Evolutionary conservation across 2,329 filamentous ascomycete genomes (phyloP).

Genomic region (Penicillium sp.): DNA sequence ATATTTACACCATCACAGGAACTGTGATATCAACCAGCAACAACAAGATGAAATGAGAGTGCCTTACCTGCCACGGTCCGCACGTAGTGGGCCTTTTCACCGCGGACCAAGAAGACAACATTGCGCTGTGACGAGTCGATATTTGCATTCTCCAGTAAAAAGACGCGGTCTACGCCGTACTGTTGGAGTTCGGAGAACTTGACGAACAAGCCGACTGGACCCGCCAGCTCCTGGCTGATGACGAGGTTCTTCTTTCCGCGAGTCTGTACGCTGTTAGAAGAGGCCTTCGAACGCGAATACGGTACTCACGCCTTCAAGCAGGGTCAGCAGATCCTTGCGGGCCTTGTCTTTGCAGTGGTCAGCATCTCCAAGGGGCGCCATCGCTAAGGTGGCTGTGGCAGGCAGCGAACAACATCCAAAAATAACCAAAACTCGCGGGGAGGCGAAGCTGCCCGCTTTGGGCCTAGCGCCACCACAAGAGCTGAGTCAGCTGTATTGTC

Average conservation of each 20-base stretch:
- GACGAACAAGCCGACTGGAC: slow-evolving; percentile 85
- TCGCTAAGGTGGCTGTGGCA: slow-evolving; percentile 21
- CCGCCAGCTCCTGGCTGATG: slow-evolving; percentile 86
- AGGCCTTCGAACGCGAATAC: slow-evolving; percentile 18
- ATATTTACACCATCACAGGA: background rate
- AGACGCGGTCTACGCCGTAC: slow-evolving; percentile 97
- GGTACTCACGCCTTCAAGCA: slow-evolving; percentile 89
- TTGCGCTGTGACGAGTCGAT: slow-evolving; percentile 93
- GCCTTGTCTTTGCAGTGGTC: slow-evolving; percentile 58
- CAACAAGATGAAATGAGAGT: slow-evolving; percentile 10
- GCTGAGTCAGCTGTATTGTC: slow-evolving; percentile 17
- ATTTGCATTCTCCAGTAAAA: slow-evolving; percentile 94
- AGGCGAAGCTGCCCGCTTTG: slow-evolving; percentile 17
- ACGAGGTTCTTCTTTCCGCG: slow-evolving; percentile 98
- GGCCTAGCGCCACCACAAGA: slow-evolving; percentile 22
- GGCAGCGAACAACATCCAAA: slow-evolving; percentile 25
- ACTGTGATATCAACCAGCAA: slow-evolving; percentile 1
- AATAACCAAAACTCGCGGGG: slow-evolving; percentile 17
- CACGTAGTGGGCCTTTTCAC: slow-evolving; percentile 82
- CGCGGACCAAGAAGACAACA: slow-evolving; percentile 88
- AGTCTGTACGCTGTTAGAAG: slow-evolving; percentile 61
- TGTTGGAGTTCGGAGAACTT: slow-evolving; percentile 95
- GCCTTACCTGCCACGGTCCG: slow-evolving; percentile 83
- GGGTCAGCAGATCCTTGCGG: slow-evolving; percentile 82
- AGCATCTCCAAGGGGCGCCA: slow-evolving; percentile 38